Conservation (phyloP, 176 grass and related monocot species). For the Rhynchospora pubera region DNA sequence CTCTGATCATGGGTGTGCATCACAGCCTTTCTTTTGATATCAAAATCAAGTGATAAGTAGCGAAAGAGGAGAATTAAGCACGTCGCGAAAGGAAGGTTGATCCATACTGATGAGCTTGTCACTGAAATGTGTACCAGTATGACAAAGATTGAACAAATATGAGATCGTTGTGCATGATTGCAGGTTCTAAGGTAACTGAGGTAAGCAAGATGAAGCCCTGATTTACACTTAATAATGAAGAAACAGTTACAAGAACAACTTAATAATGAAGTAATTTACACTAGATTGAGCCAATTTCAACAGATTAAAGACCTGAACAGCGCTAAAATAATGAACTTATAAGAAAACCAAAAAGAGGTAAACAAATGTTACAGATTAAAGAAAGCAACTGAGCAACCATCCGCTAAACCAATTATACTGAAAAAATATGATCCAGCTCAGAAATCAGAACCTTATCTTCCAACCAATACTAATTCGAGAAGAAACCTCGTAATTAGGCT, state of each 20-base stretch:
- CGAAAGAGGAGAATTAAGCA: conserved; percentile 59
- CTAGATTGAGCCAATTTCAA: background rate
- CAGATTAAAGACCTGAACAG: background rate
- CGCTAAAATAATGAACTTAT: background rate
- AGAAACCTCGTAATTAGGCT: background rate
- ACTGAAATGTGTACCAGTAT: conserved; percentile 48
- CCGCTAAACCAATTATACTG: background rate
- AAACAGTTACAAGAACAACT: background rate
- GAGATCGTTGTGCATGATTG: background rate
- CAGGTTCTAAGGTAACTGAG: background rate
- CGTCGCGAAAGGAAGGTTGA: conserved; percentile 74
- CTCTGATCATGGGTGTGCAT: background rate
- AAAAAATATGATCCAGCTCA: background rate
- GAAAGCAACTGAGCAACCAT: background rate
- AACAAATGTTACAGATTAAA: background rate
- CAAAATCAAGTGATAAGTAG: conserved; percentile 76
- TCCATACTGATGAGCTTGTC: conserved; percentile 94
- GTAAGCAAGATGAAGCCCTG: background rate
- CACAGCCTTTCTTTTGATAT: conserved; percentile 63
- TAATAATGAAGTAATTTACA: background rate
- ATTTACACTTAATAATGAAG: background rate
- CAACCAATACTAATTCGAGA: background rate
- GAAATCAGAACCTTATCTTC: background rate
- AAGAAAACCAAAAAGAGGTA: background rate
- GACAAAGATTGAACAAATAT: background rate